A percentile compares a stretch with the other conserved stretches of the same genome.
These are phyloP conservation scores for Botryotinia convoluta DNA, from an alignment of 2,329 filamentous ascomycete genomes.

Conservation along the genomic window DNA sequence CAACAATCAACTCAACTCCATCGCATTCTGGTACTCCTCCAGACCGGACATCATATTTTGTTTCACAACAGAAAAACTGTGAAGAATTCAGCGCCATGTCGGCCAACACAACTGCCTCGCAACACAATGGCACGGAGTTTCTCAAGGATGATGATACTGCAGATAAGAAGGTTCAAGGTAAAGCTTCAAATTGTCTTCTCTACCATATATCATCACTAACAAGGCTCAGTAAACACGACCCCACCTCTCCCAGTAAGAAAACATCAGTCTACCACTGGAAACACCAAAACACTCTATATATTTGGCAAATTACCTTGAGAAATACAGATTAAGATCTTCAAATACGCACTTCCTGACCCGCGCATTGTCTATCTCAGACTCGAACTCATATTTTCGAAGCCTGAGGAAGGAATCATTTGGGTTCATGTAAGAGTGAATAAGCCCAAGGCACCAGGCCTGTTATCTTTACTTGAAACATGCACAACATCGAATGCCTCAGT, in stretches of 20 bases:
- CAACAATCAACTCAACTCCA: not conserved
- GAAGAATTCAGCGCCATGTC: not conserved
- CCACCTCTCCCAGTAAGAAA: not conserved
- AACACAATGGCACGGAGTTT: not conserved
- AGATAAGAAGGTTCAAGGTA: not conserved
- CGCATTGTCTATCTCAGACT: not conserved
- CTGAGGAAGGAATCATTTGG: not conserved
- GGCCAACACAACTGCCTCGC: not conserved
- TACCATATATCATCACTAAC: not conserved
- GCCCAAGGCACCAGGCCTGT: not conserved
- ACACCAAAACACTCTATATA: not conserved
- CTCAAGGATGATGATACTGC: not conserved
- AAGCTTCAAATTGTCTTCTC: not conserved
- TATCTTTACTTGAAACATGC: not conserved
- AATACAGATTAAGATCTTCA: not conserved
- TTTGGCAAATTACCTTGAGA: not conserved
- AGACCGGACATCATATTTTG: not conserved
- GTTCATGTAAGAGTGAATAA: accelerated
- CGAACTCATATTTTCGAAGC: not conserved
- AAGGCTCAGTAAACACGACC: not conserved
- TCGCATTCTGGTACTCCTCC: not conserved
- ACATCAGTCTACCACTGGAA: not conserved
- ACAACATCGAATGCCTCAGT: not conserved
- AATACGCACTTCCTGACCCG: not conserved
- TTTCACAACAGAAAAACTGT: not conserved